Evolutionary conservation across 768 basidiomycete genomes (phyloP).

Genomic region (Ephemerocybe angulata): DNA sequence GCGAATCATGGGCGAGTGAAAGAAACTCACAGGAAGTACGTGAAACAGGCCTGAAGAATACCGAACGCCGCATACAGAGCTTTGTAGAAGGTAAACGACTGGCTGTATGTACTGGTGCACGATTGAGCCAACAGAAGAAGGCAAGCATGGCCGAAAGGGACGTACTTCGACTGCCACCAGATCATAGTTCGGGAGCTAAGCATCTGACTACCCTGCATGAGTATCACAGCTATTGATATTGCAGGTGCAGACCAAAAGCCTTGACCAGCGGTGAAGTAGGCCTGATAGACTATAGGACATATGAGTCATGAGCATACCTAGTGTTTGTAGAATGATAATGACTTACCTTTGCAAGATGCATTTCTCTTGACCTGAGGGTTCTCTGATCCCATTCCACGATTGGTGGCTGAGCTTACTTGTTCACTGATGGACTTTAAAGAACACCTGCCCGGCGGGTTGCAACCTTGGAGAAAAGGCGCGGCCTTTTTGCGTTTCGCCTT

Average conservation of each 20-base stretch:
- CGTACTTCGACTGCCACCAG: conserved; percentile 69
- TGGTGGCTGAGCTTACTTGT: no score
- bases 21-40: conserved; percentile 48
- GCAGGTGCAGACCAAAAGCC: conserved; percentile 47
- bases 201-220: conserved; percentile 62
- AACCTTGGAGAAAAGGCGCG: no score
- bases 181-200: conserved; percentile 65
- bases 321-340: no score
- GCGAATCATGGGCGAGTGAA: background rate
- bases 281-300: conserved; percentile 45
- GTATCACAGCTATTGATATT: conserved; percentile 41
- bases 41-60: conserved; percentile 50
- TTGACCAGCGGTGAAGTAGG: conserved; percentile 54
- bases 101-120: conserved; percentile 38
- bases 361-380: no score
- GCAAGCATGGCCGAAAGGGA: background rate
- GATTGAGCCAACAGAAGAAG: background rate
- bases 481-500: no score
- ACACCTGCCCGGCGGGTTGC: no score
- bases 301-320: no score
- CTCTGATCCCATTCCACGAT: no score
- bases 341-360: background rate
- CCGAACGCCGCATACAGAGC: conserved; percentile 60
- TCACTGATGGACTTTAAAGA: no score
- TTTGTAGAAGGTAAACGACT: conserved; percentile 58